These are phyloP conservation scores for Adansonia gregorii DNA, from an alignment of 441 rosid species.

Conservation along the genomic window DNA sequence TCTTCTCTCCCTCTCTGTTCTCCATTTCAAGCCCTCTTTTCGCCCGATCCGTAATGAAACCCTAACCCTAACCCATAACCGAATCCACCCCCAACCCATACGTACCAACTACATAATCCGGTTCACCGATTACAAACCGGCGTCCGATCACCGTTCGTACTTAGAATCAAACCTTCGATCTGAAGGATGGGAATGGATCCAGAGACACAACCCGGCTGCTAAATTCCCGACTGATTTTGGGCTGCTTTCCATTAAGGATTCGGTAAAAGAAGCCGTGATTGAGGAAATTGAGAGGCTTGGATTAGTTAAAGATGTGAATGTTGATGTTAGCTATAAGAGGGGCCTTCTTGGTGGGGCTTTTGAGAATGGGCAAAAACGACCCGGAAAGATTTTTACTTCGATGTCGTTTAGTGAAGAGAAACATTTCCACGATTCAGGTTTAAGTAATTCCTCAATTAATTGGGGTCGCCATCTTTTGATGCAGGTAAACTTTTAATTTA, in stretches of 20 bases:
- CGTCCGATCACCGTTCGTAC: slow-evolving; percentile 58
- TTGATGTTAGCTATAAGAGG: slow-evolving; percentile 74
- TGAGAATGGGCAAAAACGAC: slow-evolving; percentile 69
- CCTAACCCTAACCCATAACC: slow-evolving; percentile 35
- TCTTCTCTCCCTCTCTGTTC: slow-evolving; percentile 49
- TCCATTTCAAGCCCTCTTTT: slow-evolving; percentile 39
- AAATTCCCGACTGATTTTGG: slow-evolving; percentile 86
- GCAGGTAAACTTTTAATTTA: slow-evolving; percentile 42
- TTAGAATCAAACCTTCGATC: slow-evolving; percentile 59
- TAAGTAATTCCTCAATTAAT: slow-evolving; percentile 65
- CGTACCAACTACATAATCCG: slow-evolving; percentile 70
- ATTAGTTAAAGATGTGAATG: slow-evolving; percentile 78
- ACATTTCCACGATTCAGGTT: slow-evolving; percentile 33
- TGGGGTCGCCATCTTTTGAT: slow-evolving; percentile 82
- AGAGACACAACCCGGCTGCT: slow-evolving; percentile 77
- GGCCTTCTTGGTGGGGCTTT: slow-evolving; percentile 66
- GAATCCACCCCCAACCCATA: slow-evolving; percentile 34
- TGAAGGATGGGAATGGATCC: slow-evolving; percentile 85
- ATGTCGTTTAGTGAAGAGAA: slow-evolving; percentile 75
- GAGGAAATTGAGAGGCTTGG: slow-evolving; percentile 61
- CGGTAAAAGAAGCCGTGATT: slow-evolving; percentile 45
- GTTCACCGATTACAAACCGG: slow-evolving; percentile 62
- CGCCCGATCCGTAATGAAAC: slow-evolving; percentile 34
- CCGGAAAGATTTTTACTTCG: slow-evolving; percentile 86
- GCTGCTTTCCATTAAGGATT: slow-evolving; percentile 59